Base-by-base conservation (phyloP, 371 early-diverging fungal species). In the Capillidium heterosporum region DNA sequence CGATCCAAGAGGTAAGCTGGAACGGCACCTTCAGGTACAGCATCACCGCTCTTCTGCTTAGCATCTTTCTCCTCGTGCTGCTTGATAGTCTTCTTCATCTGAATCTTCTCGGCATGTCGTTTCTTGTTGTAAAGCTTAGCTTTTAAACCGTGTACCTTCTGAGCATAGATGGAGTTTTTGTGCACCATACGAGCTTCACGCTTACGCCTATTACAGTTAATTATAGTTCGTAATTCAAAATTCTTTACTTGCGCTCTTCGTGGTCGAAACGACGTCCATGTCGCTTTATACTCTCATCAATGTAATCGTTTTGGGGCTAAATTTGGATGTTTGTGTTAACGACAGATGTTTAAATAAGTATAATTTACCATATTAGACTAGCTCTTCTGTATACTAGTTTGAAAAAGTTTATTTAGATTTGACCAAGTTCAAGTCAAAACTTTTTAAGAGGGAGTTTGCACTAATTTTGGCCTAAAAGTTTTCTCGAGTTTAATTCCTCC, bases 251-350 rank as follows among this genome's bases (percentile, higher is more conserved):
- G 71, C 90, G 84, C 76, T 95, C 94, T 59, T 85, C 95, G 67
- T 95, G 83, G 77, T 99, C 92, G 60, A 98, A 76, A 58, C 91
- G 82, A 59, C 97, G 87, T 65, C 99, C 99, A 78, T 95, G 88
- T 68, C 87, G 81, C 77, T 94, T 97, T 66, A 99, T 95, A 62
- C 89, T 75, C 71, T 95, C 89, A 78, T 99, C 99, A 72, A 99
- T 97, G 76, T 97, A 98, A 72, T 99, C 95, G 87, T 98, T 96
- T 82, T 99, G 99, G 63, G 99, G 96, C 99, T 82, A 24, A n/a
- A 23, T n/a, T n/a, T n/a, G n/a, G n/a, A n/a, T n/a, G n/a, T n/a
- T n/a, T n/a, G n/a, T n/a, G n/a, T n/a, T n/a, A n/a, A n/a, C n/a
- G n/a, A n/a, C n/a, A n/a, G n/a, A n/a, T n/a, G n/a, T n/a, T n/a